Percentiles rank a stretch among this genome's conserved stretches.
Evolutionary conservation across 2,329 filamentous ascomycete species (phyloP).

Genomic region (Teratosphaeria zuluensis): DNA sequence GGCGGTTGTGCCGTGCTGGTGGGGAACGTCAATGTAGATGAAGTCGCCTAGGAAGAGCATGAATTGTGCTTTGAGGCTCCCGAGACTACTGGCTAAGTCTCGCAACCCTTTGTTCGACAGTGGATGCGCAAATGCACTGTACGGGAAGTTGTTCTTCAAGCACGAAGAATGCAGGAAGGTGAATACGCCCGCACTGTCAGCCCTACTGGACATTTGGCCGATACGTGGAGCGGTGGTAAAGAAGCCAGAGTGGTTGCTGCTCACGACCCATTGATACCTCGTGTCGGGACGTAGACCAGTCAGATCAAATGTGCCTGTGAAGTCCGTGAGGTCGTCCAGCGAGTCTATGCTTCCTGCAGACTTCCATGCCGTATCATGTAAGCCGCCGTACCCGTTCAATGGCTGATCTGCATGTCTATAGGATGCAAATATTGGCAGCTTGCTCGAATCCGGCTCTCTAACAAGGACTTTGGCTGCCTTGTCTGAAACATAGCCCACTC

Average conservation of each 20-base stretch:
- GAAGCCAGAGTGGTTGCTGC: constrained; percentile 74
- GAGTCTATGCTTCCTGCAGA: constrained; percentile 53
- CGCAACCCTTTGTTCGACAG: constrained; percentile 72
- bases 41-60: constrained; percentile 73
- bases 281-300: constrained; percentile 59
- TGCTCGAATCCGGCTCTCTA: constrained; percentile 66
- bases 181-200: constrained; percentile 57
- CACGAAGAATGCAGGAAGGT: constrained; percentile 91
- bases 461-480: constrained; percentile 71
- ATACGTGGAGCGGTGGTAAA: constrained; percentile 68
- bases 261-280: constrained; percentile 73
- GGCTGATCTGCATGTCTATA: constrained; percentile 36
- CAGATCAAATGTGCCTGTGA: constrained; percentile 61
- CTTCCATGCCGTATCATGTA: constrained; percentile 54
- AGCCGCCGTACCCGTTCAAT: constrained; percentile 24
- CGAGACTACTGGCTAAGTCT: constrained; percentile 63
- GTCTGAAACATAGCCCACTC: constrained; percentile 78
- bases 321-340: constrained; percentile 72
- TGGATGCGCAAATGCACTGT: constrained; percentile 73
- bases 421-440: constrained; percentile 67
- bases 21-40: constrained; percentile 83
- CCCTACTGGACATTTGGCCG: constrained; percentile 47
- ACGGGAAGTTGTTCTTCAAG: constrained; percentile 84
- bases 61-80: constrained; percentile 61
- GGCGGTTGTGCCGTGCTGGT: constrained; percentile 59